Conservation (phyloP, 495 filamentous ascomycete species). For the Aspergillus sclerotiicarbonarius region DNA sequence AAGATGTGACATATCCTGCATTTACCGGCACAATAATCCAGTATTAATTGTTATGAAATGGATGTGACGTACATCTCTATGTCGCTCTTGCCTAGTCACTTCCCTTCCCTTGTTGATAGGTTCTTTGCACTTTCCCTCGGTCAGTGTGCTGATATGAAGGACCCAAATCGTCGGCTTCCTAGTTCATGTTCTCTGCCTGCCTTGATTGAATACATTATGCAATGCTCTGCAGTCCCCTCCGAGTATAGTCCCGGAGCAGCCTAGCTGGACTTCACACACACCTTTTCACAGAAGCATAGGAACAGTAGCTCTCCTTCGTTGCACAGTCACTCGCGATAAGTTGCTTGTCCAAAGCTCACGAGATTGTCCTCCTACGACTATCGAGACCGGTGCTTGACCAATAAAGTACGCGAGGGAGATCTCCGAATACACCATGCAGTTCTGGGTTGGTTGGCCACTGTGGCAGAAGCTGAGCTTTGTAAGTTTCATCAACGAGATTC, state of each 20-base stretch:
- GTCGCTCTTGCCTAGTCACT: neutral
- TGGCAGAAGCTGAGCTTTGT: slow-evolving; percentile 95
- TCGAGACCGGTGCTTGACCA: neutral
- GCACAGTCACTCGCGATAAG: neutral
- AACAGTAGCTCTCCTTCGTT: neutral
- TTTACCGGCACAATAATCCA: too few relatives aligned
- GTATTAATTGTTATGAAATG: too few relatives aligned
- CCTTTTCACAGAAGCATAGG: neutral
- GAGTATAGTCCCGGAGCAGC: neutral
- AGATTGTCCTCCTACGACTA: neutral
- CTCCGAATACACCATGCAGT: slow-evolving; percentile 36
- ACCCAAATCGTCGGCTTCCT: neutral
- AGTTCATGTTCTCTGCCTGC: neutral
- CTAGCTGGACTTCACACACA: neutral
- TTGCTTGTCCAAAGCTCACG: neutral
- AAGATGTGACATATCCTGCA: too few relatives aligned
- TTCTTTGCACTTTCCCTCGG: too few relatives aligned
- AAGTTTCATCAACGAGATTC: slow-evolving; percentile 31
- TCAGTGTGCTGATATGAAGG: neutral
- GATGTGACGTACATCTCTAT: neutral
- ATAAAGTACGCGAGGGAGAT: neutral
- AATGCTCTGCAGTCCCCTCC: neutral
- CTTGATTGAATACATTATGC: neutral
- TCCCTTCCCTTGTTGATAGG: neutral
- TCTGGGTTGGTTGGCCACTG: slow-evolving; percentile 75